Conservation (phyloP, 176 grass and related monocot species). For the Eremochloa ophiuroides region DNA sequence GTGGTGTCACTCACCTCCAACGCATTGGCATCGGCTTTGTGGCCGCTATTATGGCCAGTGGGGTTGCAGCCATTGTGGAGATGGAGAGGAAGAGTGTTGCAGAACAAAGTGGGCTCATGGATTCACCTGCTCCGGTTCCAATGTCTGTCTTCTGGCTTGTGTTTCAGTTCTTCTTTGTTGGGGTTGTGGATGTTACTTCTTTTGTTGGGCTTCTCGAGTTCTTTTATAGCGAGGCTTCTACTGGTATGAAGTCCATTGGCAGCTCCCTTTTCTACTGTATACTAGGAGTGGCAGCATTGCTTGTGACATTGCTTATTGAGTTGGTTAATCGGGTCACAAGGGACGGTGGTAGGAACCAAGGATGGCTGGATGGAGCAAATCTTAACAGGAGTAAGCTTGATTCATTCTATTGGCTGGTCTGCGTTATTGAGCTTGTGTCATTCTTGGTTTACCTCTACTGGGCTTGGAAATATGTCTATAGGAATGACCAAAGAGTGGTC, state of each 20-base stretch:
- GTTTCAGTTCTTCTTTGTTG: constrained; percentile 63
- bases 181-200: constrained; percentile 69
- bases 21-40: constrained; percentile 47
- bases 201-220: constrained; percentile 71
- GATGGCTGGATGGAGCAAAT: constrained; percentile 63
- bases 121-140: constrained; percentile 25
- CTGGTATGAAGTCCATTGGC: constrained; percentile 67
- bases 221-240: constrained; percentile 57
- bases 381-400: constrained; percentile 61
- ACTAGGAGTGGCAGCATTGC: constrained; percentile 44
- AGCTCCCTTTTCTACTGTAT: constrained; percentile 69
- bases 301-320: constrained; percentile 52
- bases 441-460: constrained; percentile 53
- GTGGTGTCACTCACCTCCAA: constrained; percentile 34
- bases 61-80: constrained; percentile 54
- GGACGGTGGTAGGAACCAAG: constrained; percentile 2
- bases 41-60: constrained; percentile 17
- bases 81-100: constrained; percentile 27
- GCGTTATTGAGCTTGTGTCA: constrained; percentile 30
- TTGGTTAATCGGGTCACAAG: constrained; percentile 55
- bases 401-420: constrained; percentile 61
- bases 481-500: constrained; percentile 34
- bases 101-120: constrained; percentile 13
- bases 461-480: constrained; percentile 52
- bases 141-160: constrained; percentile 68